phyloP scores from a whole-genome alignment of 2,329 filamentous ascomycete species.

The Fusarium verrucosum region DNA sequence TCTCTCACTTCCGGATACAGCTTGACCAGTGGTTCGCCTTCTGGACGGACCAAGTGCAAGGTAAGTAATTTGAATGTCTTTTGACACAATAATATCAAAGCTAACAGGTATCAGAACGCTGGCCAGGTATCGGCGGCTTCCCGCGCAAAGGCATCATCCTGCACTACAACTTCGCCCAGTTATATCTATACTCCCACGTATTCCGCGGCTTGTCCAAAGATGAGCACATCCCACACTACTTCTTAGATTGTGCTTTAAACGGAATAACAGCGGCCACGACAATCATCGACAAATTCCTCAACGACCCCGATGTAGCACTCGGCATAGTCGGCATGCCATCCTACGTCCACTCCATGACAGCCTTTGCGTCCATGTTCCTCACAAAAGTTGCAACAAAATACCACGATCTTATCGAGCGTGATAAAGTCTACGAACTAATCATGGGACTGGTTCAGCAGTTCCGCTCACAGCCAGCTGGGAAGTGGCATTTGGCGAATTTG shows the following conservation, averaged over 20 bases:
- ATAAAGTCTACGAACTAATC: slow-evolving; percentile 50
- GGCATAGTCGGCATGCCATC: slow-evolving; percentile 56
- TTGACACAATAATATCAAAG: rapidly evolving
- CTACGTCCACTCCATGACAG: slow-evolving; percentile 63
- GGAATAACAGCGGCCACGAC: slow-evolving; percentile 50
- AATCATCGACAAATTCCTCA: slow-evolving; percentile 54
- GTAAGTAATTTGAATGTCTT: not conserved
- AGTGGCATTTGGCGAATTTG: slow-evolving; percentile 56
- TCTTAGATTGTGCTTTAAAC: slow-evolving; percentile 42
- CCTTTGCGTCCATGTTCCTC: slow-evolving; percentile 60
- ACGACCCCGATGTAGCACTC: slow-evolving; percentile 52
- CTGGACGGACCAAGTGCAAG: slow-evolving; percentile 46
- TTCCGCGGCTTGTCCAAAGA: slow-evolving; percentile 49
- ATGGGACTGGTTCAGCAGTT: slow-evolving; percentile 52
- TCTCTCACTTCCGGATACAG: slow-evolving; percentile 45
- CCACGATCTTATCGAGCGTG: slow-evolving; percentile 51
- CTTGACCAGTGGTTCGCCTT: slow-evolving; percentile 50
- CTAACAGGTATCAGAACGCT: slow-evolving; percentile 45
- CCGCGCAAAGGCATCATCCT: slow-evolving; percentile 50
- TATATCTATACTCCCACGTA: slow-evolving; percentile 53
- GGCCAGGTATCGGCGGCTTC: slow-evolving; percentile 48
- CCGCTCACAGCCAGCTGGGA: slow-evolving; percentile 51
- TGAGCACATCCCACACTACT: slow-evolving; percentile 43
- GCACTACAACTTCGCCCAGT: slow-evolving; percentile 52
- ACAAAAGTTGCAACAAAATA: slow-evolving; percentile 56